These are phyloP conservation scores for Termitomyces sp. DNA, from an alignment of 1,284 basidiomycete genomes.

Conservation along the genomic window DNA sequence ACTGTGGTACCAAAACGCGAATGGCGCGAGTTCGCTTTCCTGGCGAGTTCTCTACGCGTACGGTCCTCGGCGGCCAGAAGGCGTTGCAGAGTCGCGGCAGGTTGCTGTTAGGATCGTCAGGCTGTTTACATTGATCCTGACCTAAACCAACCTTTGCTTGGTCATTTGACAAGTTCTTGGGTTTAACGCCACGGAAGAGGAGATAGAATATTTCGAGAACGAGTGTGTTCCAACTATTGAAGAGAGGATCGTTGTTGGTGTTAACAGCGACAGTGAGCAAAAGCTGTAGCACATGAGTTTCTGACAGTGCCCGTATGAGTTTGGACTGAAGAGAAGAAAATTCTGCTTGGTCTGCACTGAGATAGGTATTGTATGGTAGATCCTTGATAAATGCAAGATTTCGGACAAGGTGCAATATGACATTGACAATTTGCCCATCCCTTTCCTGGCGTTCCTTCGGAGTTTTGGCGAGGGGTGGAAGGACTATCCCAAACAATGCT, in stretches of 20 bases:
- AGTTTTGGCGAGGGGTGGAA: constrained; percentile 65
- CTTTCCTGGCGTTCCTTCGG: constrained; percentile 65
- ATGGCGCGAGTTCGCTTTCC: constrained; percentile 75
- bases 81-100: constrained; percentile 59
- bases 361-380: constrained; percentile 59
- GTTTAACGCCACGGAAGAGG: constrained; percentile 73
- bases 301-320: constrained; percentile 67
- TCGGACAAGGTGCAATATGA: constrained; percentile 85
- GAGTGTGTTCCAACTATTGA: constrained; percentile 82
- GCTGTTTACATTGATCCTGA: constrained; percentile 1
- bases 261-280: constrained; percentile 82
- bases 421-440: constrained; percentile 82
- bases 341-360: constrained; percentile 72
- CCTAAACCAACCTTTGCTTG: constrained; percentile 55
- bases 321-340: constrained; percentile 73
- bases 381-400: constrained; percentile 91
- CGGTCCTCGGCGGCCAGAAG: constrained; percentile 72
- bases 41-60: constrained; percentile 49
- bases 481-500: constrained; percentile 62
- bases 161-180: constrained; percentile 57
- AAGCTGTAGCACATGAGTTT: constrained; percentile 73
- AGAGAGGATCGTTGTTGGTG: constrained; percentile 62
- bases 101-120: constrained; percentile 43
- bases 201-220: constrained; percentile 89
- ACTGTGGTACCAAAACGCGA: constrained; percentile 94